Evolutionary conservation across 768 basidiomycete genomes (phyloP).

Genomic region (Calocybe cyanea): DNA sequence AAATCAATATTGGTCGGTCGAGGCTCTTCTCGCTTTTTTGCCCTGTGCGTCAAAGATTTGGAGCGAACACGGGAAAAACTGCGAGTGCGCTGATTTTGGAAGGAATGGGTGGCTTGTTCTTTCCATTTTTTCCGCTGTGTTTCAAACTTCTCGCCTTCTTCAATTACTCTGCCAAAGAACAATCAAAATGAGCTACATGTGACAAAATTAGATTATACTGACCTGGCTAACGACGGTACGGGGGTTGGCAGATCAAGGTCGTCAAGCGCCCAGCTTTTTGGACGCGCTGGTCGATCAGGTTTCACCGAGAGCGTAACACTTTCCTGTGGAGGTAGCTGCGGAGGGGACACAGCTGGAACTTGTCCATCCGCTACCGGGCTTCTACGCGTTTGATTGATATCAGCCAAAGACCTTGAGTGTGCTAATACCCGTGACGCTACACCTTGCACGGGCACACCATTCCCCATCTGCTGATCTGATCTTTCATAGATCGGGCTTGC

Average conservation of each 20-base stretch:
- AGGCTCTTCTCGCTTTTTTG: conserved; percentile 22
- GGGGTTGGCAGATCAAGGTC: conserved; percentile 58
- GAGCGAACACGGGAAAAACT: conserved; percentile 60
- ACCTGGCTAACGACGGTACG: conserved; percentile 55
- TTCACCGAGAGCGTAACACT: neutral
- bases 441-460: conserved; percentile 20
- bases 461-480: conserved; percentile 5
- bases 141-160: conserved; percentile 59
- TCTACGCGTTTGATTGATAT: conserved; percentile 20
- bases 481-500: conserved; percentile 34
- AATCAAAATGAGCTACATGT: neutral
- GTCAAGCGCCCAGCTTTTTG: conserved; percentile 58
- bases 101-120: conserved; percentile 53
- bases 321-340: neutral
- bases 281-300: conserved; percentile 29
- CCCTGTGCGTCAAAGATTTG: conserved; percentile 47
- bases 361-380: neutral
- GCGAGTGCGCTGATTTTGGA: conserved; percentile 62
- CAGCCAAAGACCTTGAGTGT: conserved; percentile 44
- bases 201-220: conserved; percentile 13
- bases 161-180: conserved; percentile 50
- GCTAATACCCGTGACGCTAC: conserved; percentile 41
- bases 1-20: conserved; percentile 46
- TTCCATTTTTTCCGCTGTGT: conserved; percentile 67
- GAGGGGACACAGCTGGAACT: neutral